These are phyloP conservation scores for Penicillium parvum DNA, from an alignment of 495 filamentous ascomycete species.

Conservation along the genomic window DNA sequence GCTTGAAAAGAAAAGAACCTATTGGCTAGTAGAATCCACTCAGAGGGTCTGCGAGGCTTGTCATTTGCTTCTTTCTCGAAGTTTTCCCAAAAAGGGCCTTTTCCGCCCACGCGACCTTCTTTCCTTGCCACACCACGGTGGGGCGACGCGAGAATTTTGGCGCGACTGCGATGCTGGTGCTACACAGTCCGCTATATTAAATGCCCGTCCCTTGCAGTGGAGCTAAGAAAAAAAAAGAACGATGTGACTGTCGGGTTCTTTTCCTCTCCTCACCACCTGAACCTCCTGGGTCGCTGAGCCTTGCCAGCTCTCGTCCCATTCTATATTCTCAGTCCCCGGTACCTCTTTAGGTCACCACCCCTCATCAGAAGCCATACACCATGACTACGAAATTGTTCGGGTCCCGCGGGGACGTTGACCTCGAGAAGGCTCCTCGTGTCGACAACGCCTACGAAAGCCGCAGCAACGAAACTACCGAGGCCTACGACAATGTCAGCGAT, in stretches of 20 bases:
- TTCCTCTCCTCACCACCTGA: constrained; percentile 10
- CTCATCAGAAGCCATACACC: constrained; percentile 3
- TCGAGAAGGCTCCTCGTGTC: constrained; percentile 40
- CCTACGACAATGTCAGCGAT: constrained; percentile 39
- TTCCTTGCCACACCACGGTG: constrained; percentile 17
- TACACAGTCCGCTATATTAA: too few species aligned
- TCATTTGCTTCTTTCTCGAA: constrained; percentile 25
- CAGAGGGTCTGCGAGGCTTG: constrained; percentile 11
- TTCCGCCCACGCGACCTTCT: constrained; percentile 19
- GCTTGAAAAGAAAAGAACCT: neutral
- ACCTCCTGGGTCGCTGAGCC: constrained; percentile 14
- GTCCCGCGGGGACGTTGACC: constrained; percentile 28
- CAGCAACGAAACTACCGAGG: constrained; percentile 9
- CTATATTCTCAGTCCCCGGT: constrained; percentile 10
- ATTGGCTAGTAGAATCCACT: neutral
- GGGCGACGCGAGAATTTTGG: constrained; percentile 19
- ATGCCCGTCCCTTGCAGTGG: constrained; percentile 13
- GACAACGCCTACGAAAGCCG: constrained; percentile 27
- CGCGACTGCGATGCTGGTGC: too few species aligned
- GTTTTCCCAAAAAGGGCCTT: constrained; percentile 6
- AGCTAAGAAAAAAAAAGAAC: constrained; percentile 24
- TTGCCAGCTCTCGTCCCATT: constrained; percentile 14
- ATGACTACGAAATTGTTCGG: constrained; percentile 19
- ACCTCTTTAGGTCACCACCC: constrained; percentile 6
- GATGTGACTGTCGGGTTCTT: constrained; percentile 19